A percentile compares a stretch with the other conserved stretches of the same genome.
Conservation (phyloP, 805 yeast genomes). For the Candida peoriensis region DNA sequence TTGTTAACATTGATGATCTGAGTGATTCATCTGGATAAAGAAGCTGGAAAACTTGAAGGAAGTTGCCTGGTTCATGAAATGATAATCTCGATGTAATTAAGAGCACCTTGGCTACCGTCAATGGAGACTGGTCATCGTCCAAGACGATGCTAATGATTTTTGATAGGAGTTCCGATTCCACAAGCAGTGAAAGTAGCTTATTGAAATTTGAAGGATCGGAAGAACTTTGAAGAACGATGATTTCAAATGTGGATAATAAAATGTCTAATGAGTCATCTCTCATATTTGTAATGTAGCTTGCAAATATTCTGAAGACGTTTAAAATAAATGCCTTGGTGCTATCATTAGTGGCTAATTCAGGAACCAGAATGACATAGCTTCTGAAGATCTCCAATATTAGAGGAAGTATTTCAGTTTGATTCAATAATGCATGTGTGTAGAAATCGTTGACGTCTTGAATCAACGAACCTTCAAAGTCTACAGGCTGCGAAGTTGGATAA, state of each 20-base stretch:
- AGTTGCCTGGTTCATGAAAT: conserved; percentile 26
- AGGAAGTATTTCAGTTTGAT: conserved; percentile 72
- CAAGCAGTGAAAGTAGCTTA: conserved; percentile 16
- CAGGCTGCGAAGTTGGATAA: conserved; percentile 35
- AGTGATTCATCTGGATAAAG: conserved; percentile 23
- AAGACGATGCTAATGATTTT: conserved; percentile 24
- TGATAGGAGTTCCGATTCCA: conserved; percentile 25
- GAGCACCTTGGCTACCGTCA: conserved; percentile 29
- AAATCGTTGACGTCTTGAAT: conserved; percentile 23
- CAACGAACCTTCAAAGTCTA: conserved; percentile 14
- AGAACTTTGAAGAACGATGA: conserved; percentile 29
- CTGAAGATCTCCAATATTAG: conserved; percentile 55
- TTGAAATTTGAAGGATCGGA: conserved; percentile 16
- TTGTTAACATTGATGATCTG: conserved; percentile 22
- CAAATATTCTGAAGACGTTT: conserved; percentile 43
- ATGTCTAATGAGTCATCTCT: conserved; percentile 66
- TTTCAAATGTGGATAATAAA: conserved; percentile 50
- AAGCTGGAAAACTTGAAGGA: conserved; percentile 24
- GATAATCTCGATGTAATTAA: conserved; percentile 32
- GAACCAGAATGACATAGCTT: conserved; percentile 52
- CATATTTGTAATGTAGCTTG: conserved; percentile 52
- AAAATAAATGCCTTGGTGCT: conserved; percentile 29
- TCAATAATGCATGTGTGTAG: conserved; percentile 52
- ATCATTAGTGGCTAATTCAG: conserved; percentile 32
- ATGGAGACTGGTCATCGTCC: conserved; percentile 27